Percentiles rank a stretch among this genome's conserved stretches.
Conservation (phyloP, 139 green algal species). For the Auxenochlorella pyrenoidosa region DNA sequence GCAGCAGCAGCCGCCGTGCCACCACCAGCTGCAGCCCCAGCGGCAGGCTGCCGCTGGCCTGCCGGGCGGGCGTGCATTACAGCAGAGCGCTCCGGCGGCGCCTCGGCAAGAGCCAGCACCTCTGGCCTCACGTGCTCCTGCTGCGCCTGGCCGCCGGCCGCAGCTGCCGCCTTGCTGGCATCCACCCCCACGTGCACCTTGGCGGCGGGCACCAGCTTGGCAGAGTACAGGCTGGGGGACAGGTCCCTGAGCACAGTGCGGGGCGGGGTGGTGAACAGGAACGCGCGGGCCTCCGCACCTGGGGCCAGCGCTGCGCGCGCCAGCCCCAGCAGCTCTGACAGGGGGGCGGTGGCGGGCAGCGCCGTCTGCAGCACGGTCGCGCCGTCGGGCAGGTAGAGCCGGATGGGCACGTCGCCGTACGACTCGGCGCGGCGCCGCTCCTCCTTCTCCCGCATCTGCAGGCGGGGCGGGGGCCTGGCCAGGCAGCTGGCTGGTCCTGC, state of each 20-base stretch:
- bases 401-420: conserved; percentile 44
- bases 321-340: conserved; percentile 24
- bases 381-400: conserved; percentile 43
- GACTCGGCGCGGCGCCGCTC: conserved; percentile 24
- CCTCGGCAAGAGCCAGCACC: conserved; percentile 22
- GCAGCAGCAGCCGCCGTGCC: neutral
- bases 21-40: neutral
- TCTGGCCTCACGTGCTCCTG: conserved; percentile 26
- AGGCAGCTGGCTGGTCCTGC: no score
- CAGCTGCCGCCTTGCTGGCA: neutral
- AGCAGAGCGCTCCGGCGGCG: conserved; percentile 6
- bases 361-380: conserved; percentile 38
- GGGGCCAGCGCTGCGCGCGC: conserved; percentile 17
- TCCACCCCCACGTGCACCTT: conserved; percentile 45
- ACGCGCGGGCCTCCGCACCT: neutral
- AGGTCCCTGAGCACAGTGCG: conserved; percentile 26
- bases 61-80: neutral
- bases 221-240: conserved; percentile 35
- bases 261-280: conserved; percentile 54
- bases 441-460: conserved; percentile 41
- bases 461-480: neutral
- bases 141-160: neutral
- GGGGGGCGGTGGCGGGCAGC: neutral
- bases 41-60: neutral
- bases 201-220: conserved; percentile 49